These are phyloP conservation scores for Chenopodium quinoa DNA, from an alignment of 148 eudicot species.

Conservation along the genomic window DNA sequence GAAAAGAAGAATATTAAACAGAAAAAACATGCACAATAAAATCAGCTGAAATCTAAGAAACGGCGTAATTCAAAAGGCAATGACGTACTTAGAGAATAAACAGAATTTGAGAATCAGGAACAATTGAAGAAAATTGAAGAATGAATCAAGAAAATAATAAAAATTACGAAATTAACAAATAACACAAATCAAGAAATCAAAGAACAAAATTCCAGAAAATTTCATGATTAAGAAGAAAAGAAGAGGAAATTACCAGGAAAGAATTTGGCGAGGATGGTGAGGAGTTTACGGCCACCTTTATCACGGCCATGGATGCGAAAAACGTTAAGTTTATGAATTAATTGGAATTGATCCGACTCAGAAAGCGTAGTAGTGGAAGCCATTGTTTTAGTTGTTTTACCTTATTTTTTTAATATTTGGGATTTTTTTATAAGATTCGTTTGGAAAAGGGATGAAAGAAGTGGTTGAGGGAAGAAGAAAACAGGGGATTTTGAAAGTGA, in stretches of 20 bases:
- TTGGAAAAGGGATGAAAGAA: background rate
- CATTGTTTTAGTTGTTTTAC: background rate
- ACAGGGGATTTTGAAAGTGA: background rate
- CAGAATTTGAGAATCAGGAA: background rate
- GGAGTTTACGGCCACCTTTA: conserved; percentile 45
- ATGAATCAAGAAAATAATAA: background rate
- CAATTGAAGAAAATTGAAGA: too few relatives aligned
- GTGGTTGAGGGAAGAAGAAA: background rate
- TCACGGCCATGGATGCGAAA: conserved; percentile 61
- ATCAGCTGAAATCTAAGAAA: too few relatives aligned
- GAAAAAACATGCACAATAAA: too few relatives aligned
- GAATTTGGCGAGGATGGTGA: conserved; percentile 51
- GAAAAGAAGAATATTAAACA: too few relatives aligned
- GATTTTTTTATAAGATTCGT: background rate
- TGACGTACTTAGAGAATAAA: too few relatives aligned
- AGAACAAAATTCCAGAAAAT: too few relatives aligned
- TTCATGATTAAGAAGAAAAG: background rate
- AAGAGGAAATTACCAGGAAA: conserved; percentile 48
- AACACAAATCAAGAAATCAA: background rate
- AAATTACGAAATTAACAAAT: too few relatives aligned
- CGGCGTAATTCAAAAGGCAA: too few relatives aligned
- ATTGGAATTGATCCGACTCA: conserved; percentile 36
- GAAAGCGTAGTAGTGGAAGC: background rate
- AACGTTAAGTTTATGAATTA: conserved; percentile 40
- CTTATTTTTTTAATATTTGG: background rate